Evolutionary conservation across 169 alveolate genomes (phyloP).

Genomic region (Plasmodium falciparum): DNA sequence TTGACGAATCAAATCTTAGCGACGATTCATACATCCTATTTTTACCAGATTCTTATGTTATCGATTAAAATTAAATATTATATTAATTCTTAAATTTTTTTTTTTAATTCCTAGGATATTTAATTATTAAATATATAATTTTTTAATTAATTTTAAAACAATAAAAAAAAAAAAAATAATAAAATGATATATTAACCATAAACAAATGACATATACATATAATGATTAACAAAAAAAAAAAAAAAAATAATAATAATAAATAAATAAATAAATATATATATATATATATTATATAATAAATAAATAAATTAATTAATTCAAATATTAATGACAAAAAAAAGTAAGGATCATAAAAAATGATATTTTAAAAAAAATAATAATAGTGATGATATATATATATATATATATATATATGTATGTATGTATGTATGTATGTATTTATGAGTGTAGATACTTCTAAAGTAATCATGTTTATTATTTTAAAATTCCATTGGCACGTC

Average conservation of each 20-base stretch:
- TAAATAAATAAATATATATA: too few species aligned
- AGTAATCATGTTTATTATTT: background rate
- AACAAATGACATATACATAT: too few species aligned
- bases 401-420: conserved; percentile 5
- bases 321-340: too few species aligned
- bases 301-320: too few species aligned
- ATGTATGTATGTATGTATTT: background rate
- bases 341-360: background rate
- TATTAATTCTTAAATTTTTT: background rate
- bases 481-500: conserved; percentile 42
- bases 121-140: conserved; percentile 34
- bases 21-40: conserved; percentile 49
- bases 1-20: conserved; percentile 24
- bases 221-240: too few species aligned
- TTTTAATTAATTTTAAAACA: conserved; percentile 8
- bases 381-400: background rate
- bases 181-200: too few species aligned
- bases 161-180: too few species aligned
- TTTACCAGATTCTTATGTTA: conserved; percentile 70
- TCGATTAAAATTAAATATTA: conserved; percentile 19
- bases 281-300: too few species aligned
- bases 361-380: background rate
- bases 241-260: too few species aligned
- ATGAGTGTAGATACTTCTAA: background rate
- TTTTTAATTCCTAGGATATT: conserved; percentile 30